These are phyloP conservation scores for Fistulinella prunicolor DNA, from an alignment of 768 basidiomycete genomes.

Conservation along the genomic window DNA sequence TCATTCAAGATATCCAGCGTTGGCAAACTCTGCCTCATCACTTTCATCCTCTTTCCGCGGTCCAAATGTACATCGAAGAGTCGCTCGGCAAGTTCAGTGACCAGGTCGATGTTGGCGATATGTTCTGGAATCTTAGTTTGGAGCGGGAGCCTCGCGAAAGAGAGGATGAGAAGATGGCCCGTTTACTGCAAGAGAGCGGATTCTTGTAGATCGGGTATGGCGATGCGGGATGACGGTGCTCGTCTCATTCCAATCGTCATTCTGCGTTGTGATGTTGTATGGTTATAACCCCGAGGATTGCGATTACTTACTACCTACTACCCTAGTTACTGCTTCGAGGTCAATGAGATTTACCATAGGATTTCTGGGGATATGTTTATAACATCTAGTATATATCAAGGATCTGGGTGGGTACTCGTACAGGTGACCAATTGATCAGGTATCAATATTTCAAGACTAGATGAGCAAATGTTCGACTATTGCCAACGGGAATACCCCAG, in stretches of 20 bases:
- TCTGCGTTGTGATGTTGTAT: conserved; percentile 21
- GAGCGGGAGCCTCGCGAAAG: conserved; percentile 91
- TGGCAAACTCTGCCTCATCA: conserved; percentile 94
- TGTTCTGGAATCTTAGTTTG: conserved; percentile 83
- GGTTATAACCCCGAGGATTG: conserved; percentile 13
- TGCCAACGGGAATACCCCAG: no score
- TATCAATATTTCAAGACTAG: no score
- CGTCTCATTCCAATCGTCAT: conserved; percentile 1
- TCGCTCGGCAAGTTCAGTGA: conserved; percentile 70
- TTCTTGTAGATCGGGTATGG: conserved; percentile 60
- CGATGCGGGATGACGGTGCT: conserved; percentile 2
- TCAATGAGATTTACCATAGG: not conserved
- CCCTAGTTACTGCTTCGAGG: conserved; percentile 3
- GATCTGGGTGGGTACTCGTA: not conserved
- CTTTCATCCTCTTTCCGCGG: conserved; percentile 60
- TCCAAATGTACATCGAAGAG: conserved; percentile 77
- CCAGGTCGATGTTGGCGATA: conserved; percentile 65
- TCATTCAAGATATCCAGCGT: conserved; percentile 93
- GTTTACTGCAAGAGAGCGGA: conserved; percentile 83
- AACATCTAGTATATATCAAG: not conserved
- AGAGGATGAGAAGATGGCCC: conserved; percentile 96
- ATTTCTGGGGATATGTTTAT: not conserved
- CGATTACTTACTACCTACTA: conserved; percentile 11
- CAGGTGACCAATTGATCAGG: no score
- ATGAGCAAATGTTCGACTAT: no score